Base-by-base conservation (phyloP, 2,329 filamentous ascomycete species). In the Penicillium sp. region DNA sequence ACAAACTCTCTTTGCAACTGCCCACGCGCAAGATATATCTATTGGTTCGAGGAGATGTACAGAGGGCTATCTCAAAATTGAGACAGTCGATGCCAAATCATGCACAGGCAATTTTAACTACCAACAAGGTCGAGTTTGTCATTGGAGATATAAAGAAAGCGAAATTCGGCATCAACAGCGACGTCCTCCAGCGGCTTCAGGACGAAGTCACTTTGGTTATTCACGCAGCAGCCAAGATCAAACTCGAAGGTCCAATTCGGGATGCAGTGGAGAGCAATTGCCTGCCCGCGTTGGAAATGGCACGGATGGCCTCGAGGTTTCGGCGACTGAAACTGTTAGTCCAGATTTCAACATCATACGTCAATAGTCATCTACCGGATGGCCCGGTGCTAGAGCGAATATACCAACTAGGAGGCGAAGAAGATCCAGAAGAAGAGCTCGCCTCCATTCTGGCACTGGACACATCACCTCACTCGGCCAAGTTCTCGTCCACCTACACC, bases 251-350 rank as follows among this genome's bases (percentile, higher is more conserved):
- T 6, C 53, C 50, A 36, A 54, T 67, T 9, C 40, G 52, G 1
- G 63, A 66, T 16, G 58, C 65, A 4, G 49, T 67, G 12, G 58
- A 65, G 40, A 63, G 60, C 38, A 67, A 67, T n/a, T 67, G 65
- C 40, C 60, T 66, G 3, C 64, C 65, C 6, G 50, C 63, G 5
- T 41, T 67, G 19, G 65, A 67, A 18, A 39, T 67, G 39, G 64
- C 64, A 3, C 49, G 55, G 3, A 58, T 67, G 6, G 53, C 59
- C 7, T 60, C 62, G 1, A 49, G 39, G 6, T 67, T 67, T n/a
- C 58, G 55, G 7, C 55, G 49, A 11, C 45, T 67, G 9, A 65
- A 62, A 31, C 56, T 66, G 0, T 57, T 67, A 22, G 39, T 67
- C 7, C 65, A 66, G 35, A 28, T 67, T 5, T 67, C 64, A 8